Evolutionary conservation across 208 protist species (phyloP).

Genomic region (Plasmodiophora brassicae): DNA sequence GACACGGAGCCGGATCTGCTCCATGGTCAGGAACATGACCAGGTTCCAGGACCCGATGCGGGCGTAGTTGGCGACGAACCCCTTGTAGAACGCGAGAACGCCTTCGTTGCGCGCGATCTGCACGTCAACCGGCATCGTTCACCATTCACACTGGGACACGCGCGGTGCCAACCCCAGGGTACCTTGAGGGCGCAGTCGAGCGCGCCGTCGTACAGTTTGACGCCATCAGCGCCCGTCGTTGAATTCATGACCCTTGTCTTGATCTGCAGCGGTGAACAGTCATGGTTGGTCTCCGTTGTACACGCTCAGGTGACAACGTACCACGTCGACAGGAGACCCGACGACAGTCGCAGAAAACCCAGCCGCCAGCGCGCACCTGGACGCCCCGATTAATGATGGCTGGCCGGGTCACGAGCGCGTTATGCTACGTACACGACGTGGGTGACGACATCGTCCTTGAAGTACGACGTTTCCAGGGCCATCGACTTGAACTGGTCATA

Average conservation of each 20-base stretch:
- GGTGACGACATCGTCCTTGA: background rate
- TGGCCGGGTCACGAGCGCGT: too few relatives aligned
- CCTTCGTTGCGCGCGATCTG: background rate
- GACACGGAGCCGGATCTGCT: too few relatives aligned
- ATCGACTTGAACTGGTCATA: background rate
- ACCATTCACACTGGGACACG: background rate
- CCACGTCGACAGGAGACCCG: background rate
- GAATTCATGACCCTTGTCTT: conserved; percentile 14
- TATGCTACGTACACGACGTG: background rate
- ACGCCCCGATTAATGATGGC: too few relatives aligned
- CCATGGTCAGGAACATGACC: too few relatives aligned
- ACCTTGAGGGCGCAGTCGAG: too few relatives aligned
- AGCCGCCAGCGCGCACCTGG: too few relatives aligned
- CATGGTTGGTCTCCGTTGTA: too few relatives aligned
- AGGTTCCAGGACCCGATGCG: background rate
- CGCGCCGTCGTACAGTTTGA: too few relatives aligned
- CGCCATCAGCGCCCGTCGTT: background rate
- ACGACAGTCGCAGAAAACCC: background rate
- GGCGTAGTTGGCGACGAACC: background rate
- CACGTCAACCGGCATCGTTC: too few relatives aligned
- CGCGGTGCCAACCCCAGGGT: background rate
- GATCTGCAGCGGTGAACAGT: background rate
- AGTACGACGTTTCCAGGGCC: background rate
- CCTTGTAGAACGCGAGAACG: conserved; percentile 11
- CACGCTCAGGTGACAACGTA: too few relatives aligned